A percentile compares a stretch with the other conserved stretches of the same genome.
These are phyloP conservation scores for Phytophthora parvispora DNA, from an alignment of 352 stramenopile species.

Conservation along the genomic window DNA sequence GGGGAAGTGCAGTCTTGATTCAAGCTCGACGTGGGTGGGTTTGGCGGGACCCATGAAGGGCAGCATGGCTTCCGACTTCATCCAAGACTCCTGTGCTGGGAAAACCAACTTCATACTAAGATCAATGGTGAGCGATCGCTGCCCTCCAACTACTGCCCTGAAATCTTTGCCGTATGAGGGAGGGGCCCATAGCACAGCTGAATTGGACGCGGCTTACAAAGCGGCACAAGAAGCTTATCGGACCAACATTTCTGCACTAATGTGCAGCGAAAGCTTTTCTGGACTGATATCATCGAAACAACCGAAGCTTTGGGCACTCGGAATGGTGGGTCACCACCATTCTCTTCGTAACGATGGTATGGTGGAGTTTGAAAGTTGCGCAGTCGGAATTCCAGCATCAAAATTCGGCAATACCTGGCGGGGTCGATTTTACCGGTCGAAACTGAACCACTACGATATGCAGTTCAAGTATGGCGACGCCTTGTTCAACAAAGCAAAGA, in stretches of 20 bases:
- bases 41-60: conserved; percentile 33
- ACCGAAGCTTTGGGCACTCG: background rate
- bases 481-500: conserved; percentile 28
- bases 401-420: conserved; percentile 35
- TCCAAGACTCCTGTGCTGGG: conserved; percentile 16
- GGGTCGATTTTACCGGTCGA: conserved; percentile 32
- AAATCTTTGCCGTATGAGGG: conserved; percentile 38
- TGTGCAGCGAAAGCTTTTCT: conserved; percentile 30
- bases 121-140: conserved; percentile 13
- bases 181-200: conserved; percentile 8
- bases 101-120: conserved; percentile 17
- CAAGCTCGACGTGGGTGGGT: conserved; percentile 39
- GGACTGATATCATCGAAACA: conserved; percentile 28
- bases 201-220: conserved; percentile 22
- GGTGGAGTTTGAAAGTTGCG: conserved; percentile 49
- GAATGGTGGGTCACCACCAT: conserved; percentile 18
- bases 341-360: conserved; percentile 27
- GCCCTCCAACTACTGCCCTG: conserved; percentile 14
- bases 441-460: conserved; percentile 49
- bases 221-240: conserved; percentile 25
- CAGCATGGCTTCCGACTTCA: conserved; percentile 27
- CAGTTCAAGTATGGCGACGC: conserved; percentile 44
- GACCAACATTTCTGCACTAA: conserved; percentile 22
- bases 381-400: conserved; percentile 14
- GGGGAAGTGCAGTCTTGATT: conserved; percentile 20